Evolutionary conservation across 2,329 filamentous ascomycete species (phyloP), one percentile per base, ranked within the genome.

Genomic region (Beauveria sp.): DNA sequence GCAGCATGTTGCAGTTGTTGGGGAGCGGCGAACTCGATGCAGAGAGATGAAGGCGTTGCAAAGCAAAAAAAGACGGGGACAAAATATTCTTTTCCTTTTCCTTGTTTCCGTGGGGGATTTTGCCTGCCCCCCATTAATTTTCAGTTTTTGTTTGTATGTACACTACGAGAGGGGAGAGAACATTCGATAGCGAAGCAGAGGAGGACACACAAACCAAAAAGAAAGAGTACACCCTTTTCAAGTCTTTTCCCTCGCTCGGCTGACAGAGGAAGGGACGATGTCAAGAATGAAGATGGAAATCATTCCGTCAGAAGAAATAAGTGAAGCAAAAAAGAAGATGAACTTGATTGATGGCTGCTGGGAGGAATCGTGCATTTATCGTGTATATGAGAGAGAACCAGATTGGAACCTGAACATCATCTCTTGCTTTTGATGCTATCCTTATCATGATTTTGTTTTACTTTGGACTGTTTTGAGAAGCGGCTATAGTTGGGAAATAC

Each of bases 111-210:
- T 55, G 34, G 34, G 30, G 34, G 34, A 5, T 38, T 12, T 12
- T 38, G 34, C 12, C 12, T 14, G 34, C 20, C 50, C 47, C 51
- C 43, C 24, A 58, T 58, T 51, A 49, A 60, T 64, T 54, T 60
- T 50, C 24, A 28, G 54, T 26, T 38, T 57, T 62, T 55, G 55
- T 47, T 64, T 60, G 54, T 58, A 62, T 62, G 61, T 62, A 62
- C 40, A 62, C 42, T 62, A 62, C 26, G 49, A 58, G 49, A 42
- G 46, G 34, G 34, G 34, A 38, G 30, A 34, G 34, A 38, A 38
- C 5, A 38, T 38, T 51, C 42, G 22, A 43, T 59, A 59, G 57
- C 57, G 50, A 60, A 50, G 43, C 43, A 50, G 45, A 46, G 40
- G 43, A 58, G 24, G 45, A 58, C 16, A 60, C 14, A 16, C 24